Evolutionary conservation across 2,329 filamentous ascomycete species (phyloP).

Genomic region (Didymosphaeria variabile): DNA sequence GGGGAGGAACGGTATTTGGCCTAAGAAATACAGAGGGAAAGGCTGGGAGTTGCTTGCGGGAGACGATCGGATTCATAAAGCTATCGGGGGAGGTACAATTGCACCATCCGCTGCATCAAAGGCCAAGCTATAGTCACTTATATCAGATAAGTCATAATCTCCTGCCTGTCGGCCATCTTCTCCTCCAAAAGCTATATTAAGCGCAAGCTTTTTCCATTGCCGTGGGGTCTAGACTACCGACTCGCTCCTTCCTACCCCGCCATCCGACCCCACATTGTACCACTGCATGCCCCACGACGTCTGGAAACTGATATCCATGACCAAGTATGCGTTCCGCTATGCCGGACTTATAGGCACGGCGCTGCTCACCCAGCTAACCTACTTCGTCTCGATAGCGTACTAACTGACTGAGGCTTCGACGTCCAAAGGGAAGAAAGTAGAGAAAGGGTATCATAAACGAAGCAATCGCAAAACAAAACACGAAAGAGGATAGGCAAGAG

Average conservation of each 20-base stretch:
- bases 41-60: conserved; percentile 26
- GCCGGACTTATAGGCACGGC: background rate
- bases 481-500: background rate
- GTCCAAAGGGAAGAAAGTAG: background rate
- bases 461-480: conserved; percentile 6
- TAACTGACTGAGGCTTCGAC: background rate
- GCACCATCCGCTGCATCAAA: conserved; percentile 11
- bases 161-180: background rate
- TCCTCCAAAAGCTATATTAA: background rate
- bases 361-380: conserved; percentile 4
- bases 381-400: background rate
- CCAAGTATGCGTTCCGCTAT: background rate
- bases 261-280: conserved; percentile 5
- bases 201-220: background rate
- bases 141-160: background rate
- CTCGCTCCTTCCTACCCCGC: conserved; percentile 5
- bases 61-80: conserved; percentile 22
- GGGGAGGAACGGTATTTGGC: conserved; percentile 60
- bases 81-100: conserved; percentile 27
- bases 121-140: conserved; percentile 1
- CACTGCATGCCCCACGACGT: background rate
- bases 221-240: conserved; percentile 1
- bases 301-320: background rate
- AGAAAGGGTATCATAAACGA: background rate
- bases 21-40: conserved; percentile 28